phyloP scores from a whole-genome alignment of 2,329 filamentous ascomycete species.

The Bretziella fagacearum region DNA sequence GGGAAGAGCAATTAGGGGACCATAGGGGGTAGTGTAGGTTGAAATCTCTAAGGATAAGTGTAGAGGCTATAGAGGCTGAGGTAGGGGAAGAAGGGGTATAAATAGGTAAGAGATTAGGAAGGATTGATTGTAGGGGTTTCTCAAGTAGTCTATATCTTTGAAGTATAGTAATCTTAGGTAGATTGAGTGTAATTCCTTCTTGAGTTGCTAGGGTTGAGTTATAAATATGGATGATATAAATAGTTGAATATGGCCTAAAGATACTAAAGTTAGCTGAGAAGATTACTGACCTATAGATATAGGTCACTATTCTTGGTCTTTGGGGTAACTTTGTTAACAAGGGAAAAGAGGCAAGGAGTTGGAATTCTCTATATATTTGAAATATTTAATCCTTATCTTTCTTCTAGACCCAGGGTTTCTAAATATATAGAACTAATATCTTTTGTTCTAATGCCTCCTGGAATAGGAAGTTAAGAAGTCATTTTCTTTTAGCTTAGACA shows the following conservation, averaged over 20 bases:
- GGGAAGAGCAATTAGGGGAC: not conserved
- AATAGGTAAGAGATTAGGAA: too few relatives aligned
- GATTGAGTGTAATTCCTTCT: not conserved
- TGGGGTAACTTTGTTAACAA: not conserved
- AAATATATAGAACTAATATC: not conserved
- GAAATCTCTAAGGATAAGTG: not conserved
- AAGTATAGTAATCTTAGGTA: not conserved
- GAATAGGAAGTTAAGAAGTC: not conserved
- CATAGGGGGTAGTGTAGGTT: not conserved
- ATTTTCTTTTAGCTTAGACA: not conserved
- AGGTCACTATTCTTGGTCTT: not conserved
- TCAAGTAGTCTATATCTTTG: not conserved
- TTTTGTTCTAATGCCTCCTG: not conserved
- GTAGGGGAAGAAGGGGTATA: not conserved
- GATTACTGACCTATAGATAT: not conserved
- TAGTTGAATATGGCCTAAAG: not conserved
- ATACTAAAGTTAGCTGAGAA: not conserved
- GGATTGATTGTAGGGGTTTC: too few relatives aligned
- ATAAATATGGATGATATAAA: not conserved
- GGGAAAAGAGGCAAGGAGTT: not conserved
- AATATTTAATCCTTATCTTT: not conserved
- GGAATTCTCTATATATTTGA: not conserved
- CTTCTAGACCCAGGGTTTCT: not conserved
- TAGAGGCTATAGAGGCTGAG: not conserved
- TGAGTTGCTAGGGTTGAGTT: not conserved